Evolutionary conservation across 2,329 filamentous ascomycete species (phyloP).

Genomic region (Fonsecaea monophora): DNA sequence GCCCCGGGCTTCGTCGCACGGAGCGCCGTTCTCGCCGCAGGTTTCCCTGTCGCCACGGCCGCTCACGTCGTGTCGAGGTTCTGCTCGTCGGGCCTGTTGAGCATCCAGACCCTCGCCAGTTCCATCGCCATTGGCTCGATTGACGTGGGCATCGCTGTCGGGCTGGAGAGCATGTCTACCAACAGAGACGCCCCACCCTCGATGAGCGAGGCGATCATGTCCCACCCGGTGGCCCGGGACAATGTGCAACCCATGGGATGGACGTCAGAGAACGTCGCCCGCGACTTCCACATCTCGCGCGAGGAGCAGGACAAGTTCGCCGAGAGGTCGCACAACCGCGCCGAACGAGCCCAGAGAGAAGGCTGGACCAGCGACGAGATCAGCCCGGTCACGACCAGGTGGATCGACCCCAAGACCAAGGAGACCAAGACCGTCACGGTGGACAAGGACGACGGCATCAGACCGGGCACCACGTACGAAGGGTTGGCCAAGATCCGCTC

Average conservation of each 20-base stretch:
- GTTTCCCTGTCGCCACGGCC: slow-evolving; percentile 82
- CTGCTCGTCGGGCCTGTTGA: slow-evolving; percentile 91
- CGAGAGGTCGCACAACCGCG: slow-evolving; percentile 87
- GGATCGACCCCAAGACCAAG: slow-evolving; percentile 86
- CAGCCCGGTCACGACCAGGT: slow-evolving; percentile 81
- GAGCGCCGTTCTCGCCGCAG: slow-evolving; percentile 85
- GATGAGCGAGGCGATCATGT: slow-evolving; percentile 87
- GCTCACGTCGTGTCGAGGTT: slow-evolving; percentile 90
- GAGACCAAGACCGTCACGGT: slow-evolving; percentile 84
- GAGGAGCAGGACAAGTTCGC: slow-evolving; percentile 87
- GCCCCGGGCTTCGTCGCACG: slow-evolving; percentile 91
- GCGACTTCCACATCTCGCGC: slow-evolving; percentile 76
- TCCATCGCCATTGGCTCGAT: slow-evolving; percentile 91
- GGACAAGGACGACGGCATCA: slow-evolving; percentile 82
- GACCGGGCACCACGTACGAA: slow-evolving; percentile 83
- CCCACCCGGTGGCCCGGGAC: slow-evolving; percentile 80
- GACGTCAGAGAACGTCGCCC: slow-evolving; percentile 94
- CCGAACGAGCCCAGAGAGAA: slow-evolving; percentile 77
- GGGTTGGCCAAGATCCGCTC: slow-evolving; percentile 85
- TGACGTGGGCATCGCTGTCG: slow-evolving; percentile 89
- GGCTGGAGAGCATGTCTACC: slow-evolving; percentile 93
- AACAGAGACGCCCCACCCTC: slow-evolving; percentile 86
- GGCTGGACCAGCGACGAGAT: slow-evolving; percentile 96
- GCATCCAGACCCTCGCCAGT: slow-evolving; percentile 91
- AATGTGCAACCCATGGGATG: slow-evolving; percentile 98